Conservation (phyloP, 2,329 filamentous ascomycete genomes). For the Emergomyces africanus region DNA sequence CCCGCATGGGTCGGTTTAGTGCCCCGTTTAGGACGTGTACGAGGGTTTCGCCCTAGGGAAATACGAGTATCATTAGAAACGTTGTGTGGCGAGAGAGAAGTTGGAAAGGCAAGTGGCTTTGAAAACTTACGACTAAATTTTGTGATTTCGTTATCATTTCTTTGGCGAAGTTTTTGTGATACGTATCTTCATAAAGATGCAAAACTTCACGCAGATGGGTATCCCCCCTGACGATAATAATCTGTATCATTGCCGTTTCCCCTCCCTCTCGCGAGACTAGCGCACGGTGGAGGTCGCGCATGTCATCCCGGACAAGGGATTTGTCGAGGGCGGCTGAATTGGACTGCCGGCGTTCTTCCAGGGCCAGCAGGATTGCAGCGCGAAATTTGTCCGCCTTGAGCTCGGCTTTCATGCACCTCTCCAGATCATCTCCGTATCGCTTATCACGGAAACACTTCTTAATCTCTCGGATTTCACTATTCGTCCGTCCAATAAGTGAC, state of each 20-base stretch:
- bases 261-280: conserved; percentile 61
- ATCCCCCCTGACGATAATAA: conserved; percentile 72
- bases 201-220: conserved; percentile 70
- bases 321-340: conserved; percentile 57
- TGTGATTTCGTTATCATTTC: conserved; percentile 79
- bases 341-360: conserved; percentile 75
- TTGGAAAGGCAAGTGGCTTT: neutral
- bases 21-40: conserved; percentile 93
- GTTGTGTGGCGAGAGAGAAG: neutral
- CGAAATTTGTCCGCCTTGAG: conserved; percentile 96
- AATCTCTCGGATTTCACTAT: conserved; percentile 75
- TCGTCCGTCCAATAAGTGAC: conserved; percentile 76
- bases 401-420: conserved; percentile 80
- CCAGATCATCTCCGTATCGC: conserved; percentile 71
- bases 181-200: conserved; percentile 58
- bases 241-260: conserved; percentile 74
- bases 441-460: conserved; percentile 84
- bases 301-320: conserved; percentile 55
- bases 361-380: conserved; percentile 65
- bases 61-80: neutral
- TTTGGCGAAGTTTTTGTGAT: conserved; percentile 69
- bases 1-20: conserved; percentile 88
- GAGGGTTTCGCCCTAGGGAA: conserved; percentile 69
- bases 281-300: conserved; percentile 57
- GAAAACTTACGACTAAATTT: conserved; percentile 70